Percentiles rank a stretch among this genome's conserved stretches.
Evolutionary conservation across 768 basidiomycete genomes (phyloP).

Genomic region (Russula sp.): DNA sequence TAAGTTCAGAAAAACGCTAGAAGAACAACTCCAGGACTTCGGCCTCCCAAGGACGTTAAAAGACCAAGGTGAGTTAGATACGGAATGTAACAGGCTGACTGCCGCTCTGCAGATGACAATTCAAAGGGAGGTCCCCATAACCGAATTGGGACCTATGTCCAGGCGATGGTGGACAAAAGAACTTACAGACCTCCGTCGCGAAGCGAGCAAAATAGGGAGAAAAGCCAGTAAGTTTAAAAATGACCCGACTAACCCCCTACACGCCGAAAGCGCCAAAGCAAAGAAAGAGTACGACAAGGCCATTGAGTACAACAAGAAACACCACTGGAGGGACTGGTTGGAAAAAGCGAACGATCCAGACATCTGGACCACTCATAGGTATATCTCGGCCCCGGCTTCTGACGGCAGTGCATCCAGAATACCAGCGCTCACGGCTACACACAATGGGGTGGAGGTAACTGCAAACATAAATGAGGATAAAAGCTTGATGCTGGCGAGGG

Average conservation of each 20-base stretch:
- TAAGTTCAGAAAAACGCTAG: background rate
- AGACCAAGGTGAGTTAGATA: background rate
- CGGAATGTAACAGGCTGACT: rapidly evolving
- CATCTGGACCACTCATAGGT: background rate
- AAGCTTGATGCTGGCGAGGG: background rate
- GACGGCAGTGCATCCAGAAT: background rate
- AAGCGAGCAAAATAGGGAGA: background rate
- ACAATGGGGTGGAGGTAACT: too few species aligned
- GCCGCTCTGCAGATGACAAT: background rate
- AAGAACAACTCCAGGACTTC: too few species aligned
- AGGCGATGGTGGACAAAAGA: background rate
- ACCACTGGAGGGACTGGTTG: background rate
- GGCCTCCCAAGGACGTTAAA: too few species aligned
- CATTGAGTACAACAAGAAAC: background rate
- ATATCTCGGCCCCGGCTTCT: background rate
- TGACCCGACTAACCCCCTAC: background rate
- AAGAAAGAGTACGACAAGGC: background rate
- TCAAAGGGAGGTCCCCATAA: background rate
- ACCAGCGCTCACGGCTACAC: background rate
- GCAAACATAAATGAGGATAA: background rate
- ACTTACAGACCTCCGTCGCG: background rate
- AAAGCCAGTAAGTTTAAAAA: rapidly evolving
- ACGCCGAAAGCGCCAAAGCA: background rate
- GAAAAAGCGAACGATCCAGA: background rate
- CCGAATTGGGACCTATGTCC: background rate